These are phyloP conservation scores for Lactarius quietus DNA, from an alignment of 768 basidiomycete genomes.

Conservation along the genomic window DNA sequence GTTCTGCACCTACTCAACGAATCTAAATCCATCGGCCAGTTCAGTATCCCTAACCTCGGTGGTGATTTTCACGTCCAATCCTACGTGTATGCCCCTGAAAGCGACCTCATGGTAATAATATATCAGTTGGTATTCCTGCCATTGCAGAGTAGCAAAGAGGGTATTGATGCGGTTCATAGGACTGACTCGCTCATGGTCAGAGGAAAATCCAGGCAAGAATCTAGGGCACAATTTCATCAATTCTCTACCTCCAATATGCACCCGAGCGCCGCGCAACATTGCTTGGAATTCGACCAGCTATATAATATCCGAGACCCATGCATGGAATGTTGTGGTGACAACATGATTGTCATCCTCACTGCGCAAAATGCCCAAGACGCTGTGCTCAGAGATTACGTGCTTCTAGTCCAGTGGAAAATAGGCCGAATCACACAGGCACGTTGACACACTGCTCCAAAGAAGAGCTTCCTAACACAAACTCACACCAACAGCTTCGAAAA, in stretches of 20 bases:
- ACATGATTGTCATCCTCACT: slow-evolving; percentile 9
- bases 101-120: slow-evolving; percentile 13
- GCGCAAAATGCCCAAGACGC: neutral
- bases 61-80: slow-evolving; percentile 7
- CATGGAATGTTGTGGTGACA: slow-evolving; percentile 19
- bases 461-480: neutral
- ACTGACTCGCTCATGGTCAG: too few species aligned
- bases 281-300: slow-evolving; percentile 5
- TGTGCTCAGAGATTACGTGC: neutral
- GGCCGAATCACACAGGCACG: slow-evolving; percentile 15
- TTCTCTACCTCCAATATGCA: slow-evolving; percentile 15
- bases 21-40: neutral
- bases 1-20: neutral
- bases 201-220: neutral
- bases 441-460: neutral
- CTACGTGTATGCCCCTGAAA: slow-evolving; percentile 12
- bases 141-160: neutral
- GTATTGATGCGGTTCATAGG: neutral
- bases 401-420: slow-evolving; percentile 12
- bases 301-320: neutral
- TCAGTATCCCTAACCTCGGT: slow-evolving; percentile 9
- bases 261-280: slow-evolving; percentile 3
- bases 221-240: slow-evolving; percentile 5
- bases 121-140: slow-evolving; percentile 3
- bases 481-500: slow-evolving; percentile 1